Evolutionary conservation across 202 grass and related monocot genomes (phyloP).

Genomic region (Setaria italica): DNA sequence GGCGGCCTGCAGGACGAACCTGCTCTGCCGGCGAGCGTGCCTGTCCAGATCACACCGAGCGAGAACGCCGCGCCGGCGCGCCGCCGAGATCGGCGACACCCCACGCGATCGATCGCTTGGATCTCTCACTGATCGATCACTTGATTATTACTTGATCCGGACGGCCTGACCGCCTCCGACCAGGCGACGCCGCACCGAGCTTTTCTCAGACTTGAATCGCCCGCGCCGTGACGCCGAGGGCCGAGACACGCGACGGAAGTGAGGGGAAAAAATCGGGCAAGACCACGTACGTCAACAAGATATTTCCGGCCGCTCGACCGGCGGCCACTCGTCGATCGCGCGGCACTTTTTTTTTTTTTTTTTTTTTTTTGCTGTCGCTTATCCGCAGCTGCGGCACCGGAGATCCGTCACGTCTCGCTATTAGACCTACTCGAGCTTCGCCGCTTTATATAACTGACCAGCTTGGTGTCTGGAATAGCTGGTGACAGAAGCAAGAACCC

Average conservation of each 20-base stretch:
- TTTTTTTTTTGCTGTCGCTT: not conserved
- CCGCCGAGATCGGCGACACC: no score
- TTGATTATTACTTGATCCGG: no score
- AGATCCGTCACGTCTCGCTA: not conserved
- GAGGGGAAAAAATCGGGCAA: conserved; percentile 6
- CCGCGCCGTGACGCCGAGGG: not conserved
- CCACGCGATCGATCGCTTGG: no score
- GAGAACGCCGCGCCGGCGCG: no score
- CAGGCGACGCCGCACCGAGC: no score
- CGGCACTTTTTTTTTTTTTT: not conserved
- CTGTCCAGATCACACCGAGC: no score
- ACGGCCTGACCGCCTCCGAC: no score
- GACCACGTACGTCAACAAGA: not conserved
- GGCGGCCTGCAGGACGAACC: no score
- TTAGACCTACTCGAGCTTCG: not conserved
- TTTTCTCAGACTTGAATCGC: no score
- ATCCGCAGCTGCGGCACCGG: not conserved
- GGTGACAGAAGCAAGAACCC: no score
- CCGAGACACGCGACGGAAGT: not conserved
- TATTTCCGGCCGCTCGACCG: not conserved
- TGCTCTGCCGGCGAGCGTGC: no score
- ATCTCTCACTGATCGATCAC: no score
- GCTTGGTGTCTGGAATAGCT: not conserved
- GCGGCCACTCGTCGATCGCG: not conserved
- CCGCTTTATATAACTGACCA: not conserved